phyloP scores from a whole-genome alignment of 2,329 filamentous ascomycete species.

The Knufia petricola region DNA sequence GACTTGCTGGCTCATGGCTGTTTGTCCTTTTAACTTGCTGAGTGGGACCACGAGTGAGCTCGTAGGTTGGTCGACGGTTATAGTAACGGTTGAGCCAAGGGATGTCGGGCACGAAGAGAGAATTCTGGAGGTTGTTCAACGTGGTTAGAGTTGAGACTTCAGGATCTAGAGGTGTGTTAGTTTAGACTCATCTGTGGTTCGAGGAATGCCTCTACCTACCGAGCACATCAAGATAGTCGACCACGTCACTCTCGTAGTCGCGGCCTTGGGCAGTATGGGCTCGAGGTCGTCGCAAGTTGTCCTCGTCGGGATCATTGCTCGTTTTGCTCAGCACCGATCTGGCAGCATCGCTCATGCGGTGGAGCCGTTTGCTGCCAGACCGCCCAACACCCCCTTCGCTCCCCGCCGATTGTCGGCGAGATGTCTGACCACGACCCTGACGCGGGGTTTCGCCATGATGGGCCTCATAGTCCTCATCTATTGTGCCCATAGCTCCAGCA shows the following conservation, averaged over 20 bases:
- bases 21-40: background rate
- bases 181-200: slow-evolving; percentile 22
- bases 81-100: slow-evolving; percentile 60
- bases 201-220: slow-evolving; percentile 39
- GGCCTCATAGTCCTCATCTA: slow-evolving; percentile 11
- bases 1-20: background rate
- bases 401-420: too few relatives aligned
- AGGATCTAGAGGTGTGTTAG: slow-evolving; percentile 49
- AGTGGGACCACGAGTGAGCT: slow-evolving; percentile 33
- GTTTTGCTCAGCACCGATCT: slow-evolving; percentile 18
- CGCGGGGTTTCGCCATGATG: background rate
- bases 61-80: slow-evolving; percentile 71
- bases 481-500: slow-evolving; percentile 12
- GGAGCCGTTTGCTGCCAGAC: slow-evolving; percentile 12
- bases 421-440: background rate
- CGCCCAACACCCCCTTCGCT: slow-evolving; percentile 5
- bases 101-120: slow-evolving; percentile 60
- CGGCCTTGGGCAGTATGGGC: slow-evolving; percentile 12
- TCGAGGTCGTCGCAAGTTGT: background rate
- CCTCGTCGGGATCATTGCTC: slow-evolving; percentile 15
- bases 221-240: slow-evolving; percentile 59
- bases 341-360: slow-evolving; percentile 20
- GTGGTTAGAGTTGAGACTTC: slow-evolving; percentile 75
- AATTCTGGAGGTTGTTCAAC: slow-evolving; percentile 83
- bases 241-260: slow-evolving; percentile 54